Evolutionary conservation across 805 yeast genomes (phyloP).

Genomic region (Candida tallmaniae): DNA sequence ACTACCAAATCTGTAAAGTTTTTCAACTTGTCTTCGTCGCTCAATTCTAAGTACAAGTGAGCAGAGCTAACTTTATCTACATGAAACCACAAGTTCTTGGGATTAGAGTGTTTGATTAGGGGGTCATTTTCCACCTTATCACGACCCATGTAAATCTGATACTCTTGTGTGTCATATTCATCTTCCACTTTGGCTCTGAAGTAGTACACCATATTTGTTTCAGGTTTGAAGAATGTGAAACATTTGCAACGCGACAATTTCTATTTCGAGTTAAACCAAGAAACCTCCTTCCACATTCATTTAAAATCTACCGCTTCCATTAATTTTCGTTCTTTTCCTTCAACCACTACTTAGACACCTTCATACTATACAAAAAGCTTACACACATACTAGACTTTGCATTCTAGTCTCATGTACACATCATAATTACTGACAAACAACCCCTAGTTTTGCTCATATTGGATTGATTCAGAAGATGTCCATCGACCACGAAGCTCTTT

Average conservation of each 20-base stretch:
- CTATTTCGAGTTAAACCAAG: background rate
- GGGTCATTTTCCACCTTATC: conserved; percentile 64
- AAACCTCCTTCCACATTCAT: conserved; percentile 1
- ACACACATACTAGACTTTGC: too few species aligned
- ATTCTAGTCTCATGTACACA: too few species aligned
- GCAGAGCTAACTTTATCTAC: conserved; percentile 75
- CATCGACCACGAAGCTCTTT: conserved; percentile 4
- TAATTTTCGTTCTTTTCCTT: background rate
- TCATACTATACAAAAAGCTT: too few species aligned
- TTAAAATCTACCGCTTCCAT: too few species aligned
- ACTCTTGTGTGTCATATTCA: conserved; percentile 20
- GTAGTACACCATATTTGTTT: conserved; percentile 25
- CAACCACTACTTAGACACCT: too few species aligned
- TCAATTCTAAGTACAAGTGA: conserved; percentile 63
- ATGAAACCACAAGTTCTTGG: conserved; percentile 75
- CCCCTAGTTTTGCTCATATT: too few species aligned
- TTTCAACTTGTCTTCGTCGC: conserved; percentile 14
- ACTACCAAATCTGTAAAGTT: conserved; percentile 36
- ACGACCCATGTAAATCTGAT: conserved; percentile 60
- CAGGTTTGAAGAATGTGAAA: background rate
- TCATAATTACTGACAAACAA: too few species aligned
- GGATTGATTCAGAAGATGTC: too few species aligned
- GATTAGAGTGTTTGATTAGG: conserved; percentile 55
- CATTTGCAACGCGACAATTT: background rate
- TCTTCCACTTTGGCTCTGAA: conserved; percentile 18